Evolutionary conservation across 805 yeast genomes (phyloP).

Genomic region (Monosporozyma aerobia): DNA sequence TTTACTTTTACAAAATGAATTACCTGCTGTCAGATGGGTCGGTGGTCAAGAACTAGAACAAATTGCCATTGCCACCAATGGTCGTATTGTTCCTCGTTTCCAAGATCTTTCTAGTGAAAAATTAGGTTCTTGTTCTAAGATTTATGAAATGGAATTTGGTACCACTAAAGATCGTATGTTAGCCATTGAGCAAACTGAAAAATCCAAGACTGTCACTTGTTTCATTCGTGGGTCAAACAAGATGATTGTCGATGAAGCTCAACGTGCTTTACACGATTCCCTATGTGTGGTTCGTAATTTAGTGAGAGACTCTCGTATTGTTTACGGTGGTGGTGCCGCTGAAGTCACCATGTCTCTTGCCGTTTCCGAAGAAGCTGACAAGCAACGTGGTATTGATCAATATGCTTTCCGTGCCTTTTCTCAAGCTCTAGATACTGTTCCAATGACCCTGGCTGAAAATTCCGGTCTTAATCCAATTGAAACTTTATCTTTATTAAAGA

Average conservation of each 20-base stretch:
- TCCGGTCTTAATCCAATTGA: constrained; percentile 94
- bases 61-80: constrained; percentile 95
- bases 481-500: constrained; percentile 71
- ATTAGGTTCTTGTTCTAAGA: constrained; percentile 79
- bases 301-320: constrained; percentile 83
- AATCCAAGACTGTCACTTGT: constrained; percentile 83
- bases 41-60: constrained; percentile 95
- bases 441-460: constrained; percentile 93
- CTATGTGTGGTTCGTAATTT: constrained; percentile 95
- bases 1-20: constrained; percentile 70
- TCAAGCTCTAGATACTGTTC: constrained; percentile 80
- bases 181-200: constrained; percentile 82
- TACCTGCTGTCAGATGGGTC: constrained; percentile 98
- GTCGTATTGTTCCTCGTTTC: constrained; percentile 93
- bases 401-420: constrained; percentile 96
- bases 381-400: constrained; percentile 91
- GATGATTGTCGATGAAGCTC: constrained; percentile 96
- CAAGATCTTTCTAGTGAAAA: constrained; percentile 79
- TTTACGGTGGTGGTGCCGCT: constrained; percentile 99
- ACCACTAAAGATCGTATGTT: constrained; percentile 95
- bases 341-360: constrained; percentile 90
- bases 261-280: constrained; percentile 93
- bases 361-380: constrained; percentile 84
- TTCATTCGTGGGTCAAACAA: constrained; percentile 92
- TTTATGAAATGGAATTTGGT: constrained; percentile 87